Conservation (phyloP, 129 eudicot species). For the Escallonia rubra region DNA sequence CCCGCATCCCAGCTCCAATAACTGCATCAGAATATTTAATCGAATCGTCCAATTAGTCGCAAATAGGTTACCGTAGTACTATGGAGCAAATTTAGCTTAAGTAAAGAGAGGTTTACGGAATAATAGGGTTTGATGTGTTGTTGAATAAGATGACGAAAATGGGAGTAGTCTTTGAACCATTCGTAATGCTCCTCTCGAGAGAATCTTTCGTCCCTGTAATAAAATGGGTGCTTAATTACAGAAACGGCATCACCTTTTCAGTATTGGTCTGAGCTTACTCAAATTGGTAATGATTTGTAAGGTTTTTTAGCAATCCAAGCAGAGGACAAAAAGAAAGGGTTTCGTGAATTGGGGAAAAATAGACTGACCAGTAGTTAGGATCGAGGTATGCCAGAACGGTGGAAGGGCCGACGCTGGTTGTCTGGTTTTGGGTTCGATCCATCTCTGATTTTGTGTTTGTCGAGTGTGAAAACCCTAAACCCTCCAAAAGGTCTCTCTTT, state of each 20-base stretch:
- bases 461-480: too few relatives aligned
- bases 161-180: conserved; percentile 93
- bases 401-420: conserved; percentile 50
- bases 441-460: too few relatives aligned
- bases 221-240: neutral
- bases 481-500: too few relatives aligned
- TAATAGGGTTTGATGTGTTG: conserved; percentile 46
- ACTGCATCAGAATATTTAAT: conserved; percentile 34
- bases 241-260: too few relatives aligned
- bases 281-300: neutral
- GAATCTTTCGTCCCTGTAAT: conserved; percentile 76
- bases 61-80: neutral
- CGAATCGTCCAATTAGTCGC: neutral
- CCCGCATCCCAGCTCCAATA: conserved; percentile 95
- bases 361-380: conserved; percentile 68
- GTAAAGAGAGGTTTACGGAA: conserved; percentile 35
- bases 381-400: conserved; percentile 68
- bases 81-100: neutral
- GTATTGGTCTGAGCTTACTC: neutral
- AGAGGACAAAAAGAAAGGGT: neutral
- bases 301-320: neutral
- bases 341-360: neutral
- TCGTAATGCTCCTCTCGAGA: conserved; percentile 85
- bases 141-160: conserved; percentile 80
- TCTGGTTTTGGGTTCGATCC: neutral